Percentiles rank a stretch among this genome's conserved stretches.
These are phyloP conservation scores for Spergularia azorica DNA, from an alignment of 179 eudicot genomes.

Conservation along the genomic window DNA sequence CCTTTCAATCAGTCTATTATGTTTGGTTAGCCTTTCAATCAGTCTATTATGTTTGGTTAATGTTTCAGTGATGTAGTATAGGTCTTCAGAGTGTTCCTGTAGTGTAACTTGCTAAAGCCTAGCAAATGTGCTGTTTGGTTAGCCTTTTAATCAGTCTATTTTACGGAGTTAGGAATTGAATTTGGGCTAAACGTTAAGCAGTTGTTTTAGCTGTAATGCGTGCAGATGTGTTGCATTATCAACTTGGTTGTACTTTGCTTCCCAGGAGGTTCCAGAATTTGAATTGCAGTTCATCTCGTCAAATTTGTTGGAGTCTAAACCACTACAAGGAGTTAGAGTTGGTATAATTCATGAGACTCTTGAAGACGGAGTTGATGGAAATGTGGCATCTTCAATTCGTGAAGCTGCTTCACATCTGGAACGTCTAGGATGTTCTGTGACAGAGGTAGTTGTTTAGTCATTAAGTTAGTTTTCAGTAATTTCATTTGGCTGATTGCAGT, in stretches of 20 bases:
- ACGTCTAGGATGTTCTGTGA: slow-evolving; percentile 73
- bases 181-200: neutral
- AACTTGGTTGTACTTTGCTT: slow-evolving; percentile 22
- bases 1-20: slow-evolving; percentile 1
- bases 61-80: neutral
- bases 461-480: slow-evolving; percentile 13
- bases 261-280: slow-evolving; percentile 82
- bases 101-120: neutral
- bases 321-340: slow-evolving; percentile 82
- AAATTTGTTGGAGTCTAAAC: slow-evolving; percentile 65
- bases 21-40: slow-evolving; percentile 8
- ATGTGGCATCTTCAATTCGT: slow-evolving; percentile 61
- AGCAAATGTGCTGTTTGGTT: neutral
- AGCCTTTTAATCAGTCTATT: neutral
- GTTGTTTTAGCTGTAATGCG: neutral
- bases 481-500: neutral
- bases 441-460: slow-evolving; percentile 55
- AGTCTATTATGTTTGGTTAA: neutral
- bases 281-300: slow-evolving; percentile 54
- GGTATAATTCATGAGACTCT: slow-evolving; percentile 91
- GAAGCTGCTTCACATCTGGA: slow-evolving; percentile 85
- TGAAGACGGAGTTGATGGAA: slow-evolving; percentile 80
- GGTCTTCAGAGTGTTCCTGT: neutral
- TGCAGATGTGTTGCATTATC: slow-evolving; percentile 8
- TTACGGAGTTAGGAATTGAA: neutral